Conservation (phyloP, 1,284 basidiomycete genomes). For the Tetrapyrgos nigripes region DNA sequence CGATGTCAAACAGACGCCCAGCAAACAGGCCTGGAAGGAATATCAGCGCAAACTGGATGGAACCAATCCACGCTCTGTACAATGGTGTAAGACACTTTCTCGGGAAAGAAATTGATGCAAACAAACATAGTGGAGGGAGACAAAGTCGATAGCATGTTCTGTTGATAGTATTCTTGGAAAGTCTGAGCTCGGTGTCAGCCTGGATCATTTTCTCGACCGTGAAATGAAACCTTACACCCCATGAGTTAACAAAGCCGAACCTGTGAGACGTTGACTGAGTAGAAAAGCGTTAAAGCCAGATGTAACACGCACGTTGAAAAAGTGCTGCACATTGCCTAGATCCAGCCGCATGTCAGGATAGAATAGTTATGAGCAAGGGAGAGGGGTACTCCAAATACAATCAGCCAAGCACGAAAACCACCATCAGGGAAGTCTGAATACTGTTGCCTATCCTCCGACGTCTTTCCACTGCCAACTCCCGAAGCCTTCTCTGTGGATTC, state of each 20-base stretch:
- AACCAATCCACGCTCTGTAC: conserved; percentile 63
- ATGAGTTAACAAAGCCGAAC: conserved; percentile 53
- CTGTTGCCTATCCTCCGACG: too few relatives aligned
- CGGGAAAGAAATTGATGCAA: conserved; percentile 24
- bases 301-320: conserved; percentile 46
- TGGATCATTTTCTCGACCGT: not conserved
- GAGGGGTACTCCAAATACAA: conserved; percentile 14
- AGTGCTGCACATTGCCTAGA: conserved; percentile 47
- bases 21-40: conserved; percentile 23
- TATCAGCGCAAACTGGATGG: conserved; percentile 44
- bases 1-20: conserved; percentile 54
- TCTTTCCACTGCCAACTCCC: too few relatives aligned
- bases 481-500: too few relatives aligned
- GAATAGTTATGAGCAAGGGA: not conserved
- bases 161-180: conserved; percentile 52
- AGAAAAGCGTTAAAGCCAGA: not conserved
- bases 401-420: conserved; percentile 16
- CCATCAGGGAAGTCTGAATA: conserved; percentile 16
- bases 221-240: conserved; percentile 45
- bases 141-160: conserved; percentile 32
- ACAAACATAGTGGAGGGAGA: conserved; percentile 53
- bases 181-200: conserved; percentile 37
- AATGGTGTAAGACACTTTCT: not conserved
- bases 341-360: not conserved
- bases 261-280: conserved; percentile 32